phyloP scores from a whole-genome alignment of 2,329 filamentous ascomycete genomes.

The Pyricularia sp. region DNA sequence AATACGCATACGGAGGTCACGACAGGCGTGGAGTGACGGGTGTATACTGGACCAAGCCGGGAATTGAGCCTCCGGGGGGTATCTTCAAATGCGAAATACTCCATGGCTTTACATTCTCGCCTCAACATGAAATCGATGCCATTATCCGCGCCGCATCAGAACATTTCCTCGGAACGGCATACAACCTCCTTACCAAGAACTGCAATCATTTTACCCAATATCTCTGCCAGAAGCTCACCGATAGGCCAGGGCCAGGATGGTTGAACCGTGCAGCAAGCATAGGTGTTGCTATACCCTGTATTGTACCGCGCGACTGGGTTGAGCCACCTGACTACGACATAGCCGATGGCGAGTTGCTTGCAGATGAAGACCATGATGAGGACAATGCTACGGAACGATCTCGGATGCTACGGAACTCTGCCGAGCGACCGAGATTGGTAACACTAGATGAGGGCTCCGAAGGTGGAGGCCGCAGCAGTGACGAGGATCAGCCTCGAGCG shows the following conservation, averaged over 20 bases:
- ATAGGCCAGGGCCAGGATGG: constrained; percentile 57
- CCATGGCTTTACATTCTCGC: constrained; percentile 64
- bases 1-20: constrained; percentile 81
- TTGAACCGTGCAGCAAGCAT: constrained; percentile 76
- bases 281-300: constrained; percentile 65
- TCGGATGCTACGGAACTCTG: constrained; percentile 39
- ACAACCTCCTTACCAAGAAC: constrained; percentile 73
- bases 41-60: constrained; percentile 71
- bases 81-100: constrained; percentile 64
- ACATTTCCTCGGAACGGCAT: constrained; percentile 60
- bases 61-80: constrained; percentile 60
- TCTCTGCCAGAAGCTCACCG: constrained; percentile 61
- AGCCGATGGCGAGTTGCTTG: constrained; percentile 56
- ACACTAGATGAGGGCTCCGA: constrained; percentile 11
- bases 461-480: constrained; percentile 29
- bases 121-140: constrained; percentile 54
- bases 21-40: constrained; percentile 57
- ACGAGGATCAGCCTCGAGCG: constrained; percentile 27
- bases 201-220: constrained; percentile 82
- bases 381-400: constrained; percentile 40
- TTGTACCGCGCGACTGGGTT: constrained; percentile 74
- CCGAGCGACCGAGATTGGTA: constrained; percentile 13
- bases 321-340: constrained; percentile 64
- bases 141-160: constrained; percentile 57
- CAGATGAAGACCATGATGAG: constrained; percentile 35